Evolutionary conservation across 371 early-diverging fungal genomes (phyloP).

Genomic region (Dichotomocladium elegans): DNA sequence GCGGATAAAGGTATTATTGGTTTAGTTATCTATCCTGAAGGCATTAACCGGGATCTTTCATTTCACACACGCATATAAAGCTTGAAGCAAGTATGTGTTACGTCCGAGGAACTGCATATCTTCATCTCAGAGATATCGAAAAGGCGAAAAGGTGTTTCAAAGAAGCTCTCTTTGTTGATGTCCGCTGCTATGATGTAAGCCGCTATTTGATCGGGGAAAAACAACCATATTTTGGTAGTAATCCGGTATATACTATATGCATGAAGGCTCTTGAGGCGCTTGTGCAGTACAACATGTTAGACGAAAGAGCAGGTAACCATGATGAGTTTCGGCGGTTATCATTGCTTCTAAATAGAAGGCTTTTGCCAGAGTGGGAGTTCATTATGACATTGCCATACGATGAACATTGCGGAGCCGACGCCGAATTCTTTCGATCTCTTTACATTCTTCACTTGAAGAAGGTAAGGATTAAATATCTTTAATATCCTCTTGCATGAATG

Average conservation of each 20-base stretch:
- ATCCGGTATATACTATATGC: background rate
- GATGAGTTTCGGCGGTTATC: background rate
- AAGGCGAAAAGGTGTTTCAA: conserved; percentile 61
- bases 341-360: too few relatives aligned
- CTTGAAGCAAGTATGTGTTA: conserved; percentile 64
- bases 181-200: conserved; percentile 62
- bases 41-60: background rate
- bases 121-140: conserved; percentile 44
- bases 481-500: background rate
- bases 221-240: background rate
- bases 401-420: conserved; percentile 53
- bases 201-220: conserved; percentile 1
- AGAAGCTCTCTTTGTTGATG: conserved; percentile 62
- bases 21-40: background rate
- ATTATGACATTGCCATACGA: conserved; percentile 51
- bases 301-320: conserved; percentile 53
- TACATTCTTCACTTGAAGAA: conserved; percentile 59
- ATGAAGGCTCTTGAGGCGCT: conserved; percentile 58
- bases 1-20: background rate
- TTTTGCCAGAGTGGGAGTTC: conserved; percentile 60
- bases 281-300: conserved; percentile 57
- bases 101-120: conserved; percentile 57
- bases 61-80: conserved; percentile 18
- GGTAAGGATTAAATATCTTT: conserved; percentile 26
- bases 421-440: conserved; percentile 54